Evolutionary conservation across 371 early-diverging fungal genomes (phyloP).

Genomic region (Mucor racemosus): DNA sequence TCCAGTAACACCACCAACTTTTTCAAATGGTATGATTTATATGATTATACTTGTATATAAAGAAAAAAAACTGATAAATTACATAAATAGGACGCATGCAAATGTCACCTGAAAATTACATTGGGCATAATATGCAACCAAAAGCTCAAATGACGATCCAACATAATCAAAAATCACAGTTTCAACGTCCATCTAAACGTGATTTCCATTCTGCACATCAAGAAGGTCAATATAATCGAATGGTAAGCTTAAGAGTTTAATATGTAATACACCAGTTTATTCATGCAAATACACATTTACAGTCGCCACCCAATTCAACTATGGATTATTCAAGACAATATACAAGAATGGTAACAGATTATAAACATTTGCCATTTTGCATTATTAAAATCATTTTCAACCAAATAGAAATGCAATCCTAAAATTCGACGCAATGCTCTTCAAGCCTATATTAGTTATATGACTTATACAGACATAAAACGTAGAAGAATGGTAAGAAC

Average conservation of each 20-base stretch:
- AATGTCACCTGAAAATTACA: constrained; percentile 6
- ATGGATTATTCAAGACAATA: constrained; percentile 11
- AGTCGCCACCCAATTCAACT: neutral
- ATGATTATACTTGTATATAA: neutral
- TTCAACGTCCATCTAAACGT: neutral
- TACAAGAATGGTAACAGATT: constrained; percentile 8
- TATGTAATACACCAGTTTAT: neutral
- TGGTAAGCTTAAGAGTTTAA: neutral
- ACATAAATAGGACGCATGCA: constrained; percentile 1
- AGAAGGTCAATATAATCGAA: neutral
- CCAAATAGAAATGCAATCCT: constrained; percentile 31
- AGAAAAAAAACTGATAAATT: neutral
- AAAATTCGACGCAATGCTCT: constrained; percentile 44
- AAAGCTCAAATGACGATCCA: constrained; percentile 6
- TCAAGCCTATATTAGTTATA: constrained; percentile 54
- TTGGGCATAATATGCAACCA: neutral
- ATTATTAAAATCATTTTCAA: too few relatives aligned
- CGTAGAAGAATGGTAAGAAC: constrained; percentile 25
- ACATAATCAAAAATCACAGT: neutral
- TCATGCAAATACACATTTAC: neutral
- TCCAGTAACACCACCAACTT: neutral
- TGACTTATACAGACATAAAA: constrained; percentile 47
- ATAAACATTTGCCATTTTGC: too few relatives aligned
- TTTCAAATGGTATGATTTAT: neutral
- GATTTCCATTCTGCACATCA: neutral